Conservation (phyloP, 208 protist genomes). For the Leishmania arabica region DNA sequence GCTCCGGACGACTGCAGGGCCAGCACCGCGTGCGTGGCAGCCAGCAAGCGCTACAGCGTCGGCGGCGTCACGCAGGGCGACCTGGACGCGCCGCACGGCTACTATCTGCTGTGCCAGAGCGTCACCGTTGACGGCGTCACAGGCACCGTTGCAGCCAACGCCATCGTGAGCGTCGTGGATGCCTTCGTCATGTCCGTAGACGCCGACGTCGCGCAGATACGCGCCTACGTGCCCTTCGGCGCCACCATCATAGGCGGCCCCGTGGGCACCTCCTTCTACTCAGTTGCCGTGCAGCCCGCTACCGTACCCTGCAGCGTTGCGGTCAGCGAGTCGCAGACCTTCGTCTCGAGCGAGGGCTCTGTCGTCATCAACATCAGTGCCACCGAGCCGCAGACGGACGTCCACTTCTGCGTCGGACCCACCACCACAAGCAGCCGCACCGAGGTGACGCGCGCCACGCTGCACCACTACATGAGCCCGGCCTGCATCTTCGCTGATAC, state of each 20-base stretch:
- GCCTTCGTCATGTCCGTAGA: slow-evolving; percentile 29
- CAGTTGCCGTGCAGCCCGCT: slow-evolving; percentile 24
- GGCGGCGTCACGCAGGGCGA: slow-evolving; percentile 23
- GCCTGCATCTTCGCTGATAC: slow-evolving; percentile 43
- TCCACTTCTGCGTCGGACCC: slow-evolving; percentile 23
- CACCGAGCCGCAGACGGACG: slow-evolving; percentile 1
- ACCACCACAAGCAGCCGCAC: slow-evolving; percentile 20
- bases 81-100: slow-evolving; percentile 24
- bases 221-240: slow-evolving; percentile 31
- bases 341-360: slow-evolving; percentile 11
- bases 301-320: slow-evolving; percentile 21
- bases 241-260: slow-evolving; percentile 34
- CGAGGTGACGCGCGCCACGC: slow-evolving; percentile 21
- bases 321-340: slow-evolving; percentile 8
- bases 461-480: slow-evolving; percentile 51
- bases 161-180: slow-evolving; percentile 37
- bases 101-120: slow-evolving; percentile 55
- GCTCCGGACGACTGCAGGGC: slow-evolving; percentile 11
- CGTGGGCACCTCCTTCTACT: not conserved
- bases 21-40: slow-evolving; percentile 21
- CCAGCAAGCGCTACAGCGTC: slow-evolving; percentile 25
- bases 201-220: slow-evolving; percentile 21
- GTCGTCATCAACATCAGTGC: slow-evolving; percentile 12
- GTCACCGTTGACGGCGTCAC: slow-evolving; percentile 11
- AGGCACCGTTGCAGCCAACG: slow-evolving; percentile 30